Base-by-base conservation (phyloP, 805 yeast genomes). In the Dipodascopsis tothii region DNA sequence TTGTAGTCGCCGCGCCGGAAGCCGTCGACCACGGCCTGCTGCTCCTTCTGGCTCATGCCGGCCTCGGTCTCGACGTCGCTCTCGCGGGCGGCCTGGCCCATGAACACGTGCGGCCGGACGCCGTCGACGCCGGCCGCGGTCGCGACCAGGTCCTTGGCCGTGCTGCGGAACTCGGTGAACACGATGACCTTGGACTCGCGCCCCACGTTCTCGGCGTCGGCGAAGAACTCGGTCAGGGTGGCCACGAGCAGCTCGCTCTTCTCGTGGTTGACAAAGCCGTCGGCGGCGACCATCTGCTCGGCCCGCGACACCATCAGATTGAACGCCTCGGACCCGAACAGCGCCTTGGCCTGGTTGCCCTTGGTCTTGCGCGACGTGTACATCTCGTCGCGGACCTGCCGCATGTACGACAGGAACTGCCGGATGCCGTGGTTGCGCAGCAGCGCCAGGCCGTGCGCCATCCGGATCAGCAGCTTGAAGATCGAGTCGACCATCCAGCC, bases 1-100 rank as follows among this genome's bases (percentile, higher is more conserved):
- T 92, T 94, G 56, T 76, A 75, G 1, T 63, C 69, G 5, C 95
- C 96, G 0, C 63, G 57, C 56, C 81, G 84, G 64, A 92, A 92
- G 45, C 79, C 70, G 23, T 73, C 72, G 22, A 92, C 80, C 7
- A 45, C 41, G 11, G 80, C 81, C 54, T 85, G 86, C 57, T 92
- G 99, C 35, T 75, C 72, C 56, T 83, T 84, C 58, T 92, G 99
- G 30, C 77, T 78, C 97, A 92, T 90, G 5, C 97, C 97, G 35
- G 83, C 88, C 0, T 94, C 94, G 40, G 64, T 60, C 37, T 59
- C 64, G 41, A 59, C 66, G 18, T 59, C 63, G 25, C 41, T 50
- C 41, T 50, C 57, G 16, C 39, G 42, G 6, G 74, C 75, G 0
- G 95, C 74, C 60, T 92, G 99, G 0, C 99, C 99, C 50, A 92